Base-by-base conservation (phyloP, 805 yeast species). In the Cyberlindnera sargentensis region DNA sequence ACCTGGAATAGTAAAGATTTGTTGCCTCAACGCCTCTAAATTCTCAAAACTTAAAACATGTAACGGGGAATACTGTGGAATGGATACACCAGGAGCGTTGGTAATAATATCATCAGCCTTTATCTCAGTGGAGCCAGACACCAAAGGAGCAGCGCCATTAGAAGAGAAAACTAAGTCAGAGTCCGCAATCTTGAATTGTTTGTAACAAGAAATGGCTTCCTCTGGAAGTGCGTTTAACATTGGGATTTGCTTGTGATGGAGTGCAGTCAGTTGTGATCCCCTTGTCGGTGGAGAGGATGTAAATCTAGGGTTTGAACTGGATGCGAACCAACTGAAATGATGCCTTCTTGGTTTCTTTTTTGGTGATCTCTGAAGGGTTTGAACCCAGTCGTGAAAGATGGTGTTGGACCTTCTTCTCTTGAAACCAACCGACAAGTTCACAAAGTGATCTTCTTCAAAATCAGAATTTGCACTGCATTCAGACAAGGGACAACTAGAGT, bases 21-120 rank as follows among this genome's bases (percentile, higher is more conserved):
- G n/a, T 31, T 34, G 11, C 4, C 23, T 42, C 44, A 47, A 44
- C 23, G 25, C 9, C 30, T 42, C 34, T 15, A 47, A 47, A 9
- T 31, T 33, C 23, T 44, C 45, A 28, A 23, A 35, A 7, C 25
- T 20, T 40, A 45, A 38, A 26, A 15, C 37, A 34, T 41, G 31
- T 28, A 42, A 24, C 4, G 46, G 50, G 8, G 47, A 44, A 23
- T 26, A 28, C 10, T 33, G 25, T 8, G 36, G 31, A 11, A 39
- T 30, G 2, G 15, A 15, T 30, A 10, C 11, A 38, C 26, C 41
- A 32, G 34, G 8, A n/a, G 7, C 34, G 7, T 15, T 23, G 7
- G 9, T 27, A 5, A 34, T 11, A 6, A 4, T 6, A 8, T 28
- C 26, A 32, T 40, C 15, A 4, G 33, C 4, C 6, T 8, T 8